Evolutionary conservation across 306 rosid genomes (phyloP), one percentile per base, ranked within the genome.

Genomic region (Coriaria nepalensis): DNA sequence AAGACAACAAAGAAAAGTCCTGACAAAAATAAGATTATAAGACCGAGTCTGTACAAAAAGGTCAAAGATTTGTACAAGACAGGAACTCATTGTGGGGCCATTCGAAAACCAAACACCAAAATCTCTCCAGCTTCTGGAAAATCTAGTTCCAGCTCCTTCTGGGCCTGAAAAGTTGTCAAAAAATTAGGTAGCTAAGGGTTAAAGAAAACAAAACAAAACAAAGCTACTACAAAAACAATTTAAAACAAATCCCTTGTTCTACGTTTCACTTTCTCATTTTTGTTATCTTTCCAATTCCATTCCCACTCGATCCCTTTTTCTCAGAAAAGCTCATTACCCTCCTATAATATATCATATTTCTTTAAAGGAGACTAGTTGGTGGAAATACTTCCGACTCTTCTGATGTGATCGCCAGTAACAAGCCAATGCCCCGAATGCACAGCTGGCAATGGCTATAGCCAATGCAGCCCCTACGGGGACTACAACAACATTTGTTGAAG

Each of bases 351-450:
- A 85, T 90, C 87, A 90, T 55, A 90, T 79, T 73, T 85, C 87
- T 90, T 85, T 73, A 73, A 77, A 85, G 93, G 29, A 79, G 83
- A 72, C 79, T 73, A 78, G 95, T 61, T 79, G 87, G 80, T 79
- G 94, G 50, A 70, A 81, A 81, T 85, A 90, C 98, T 90, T 90
- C 83, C 93, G 95, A 72, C 92, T 90, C 90, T 90, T 90, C 52
- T 90, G 98, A 67, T 75, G 94, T 0, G 95, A 90, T 11, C 98
- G 95, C 98, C 98, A 90, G 79, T 79, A 85, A 73, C 92, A 90
- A 43, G 98, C 98, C 7, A 90, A 94, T 35, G 90, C 98, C 44
- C 98, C 98, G 13, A 90, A 90, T 55, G 87, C 98, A 63, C 95
- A 90, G 68, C 98, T 85, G 62, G 95, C 98, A 59, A 85, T 71